phyloP scores from a whole-genome alignment of 352 stramenopile species.

The Globisporangium ultimum region DNA sequence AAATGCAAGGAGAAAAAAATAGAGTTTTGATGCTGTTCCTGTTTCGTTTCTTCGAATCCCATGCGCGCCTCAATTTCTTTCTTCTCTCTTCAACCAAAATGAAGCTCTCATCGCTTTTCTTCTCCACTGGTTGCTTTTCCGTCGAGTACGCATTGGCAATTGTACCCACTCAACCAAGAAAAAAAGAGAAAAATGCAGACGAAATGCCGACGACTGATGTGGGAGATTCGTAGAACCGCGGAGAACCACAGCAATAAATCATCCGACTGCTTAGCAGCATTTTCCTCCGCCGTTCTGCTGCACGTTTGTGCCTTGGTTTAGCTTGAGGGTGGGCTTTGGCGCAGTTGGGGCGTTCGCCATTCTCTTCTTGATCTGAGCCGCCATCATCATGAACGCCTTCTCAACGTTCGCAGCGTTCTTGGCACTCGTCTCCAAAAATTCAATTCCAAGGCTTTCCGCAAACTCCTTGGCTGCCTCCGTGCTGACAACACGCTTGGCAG shows the following conservation, averaged over 20 bases:
- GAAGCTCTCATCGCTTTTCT: not conserved
- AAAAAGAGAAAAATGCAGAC: constrained; percentile 12
- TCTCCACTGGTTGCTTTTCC: constrained; percentile 1
- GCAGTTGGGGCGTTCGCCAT: constrained; percentile 84
- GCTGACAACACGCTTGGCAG: constrained; percentile 92
- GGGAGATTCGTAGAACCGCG: not conserved
- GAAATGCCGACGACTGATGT: constrained; percentile 9
- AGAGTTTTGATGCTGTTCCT: constrained; percentile 6
- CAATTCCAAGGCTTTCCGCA: constrained; percentile 82
- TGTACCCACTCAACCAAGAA: constrained; percentile 12
- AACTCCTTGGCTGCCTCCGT: constrained; percentile 92
- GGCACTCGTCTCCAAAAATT: constrained; percentile 88
- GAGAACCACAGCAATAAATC: constrained; percentile 32
- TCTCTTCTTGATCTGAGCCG: constrained; percentile 90
- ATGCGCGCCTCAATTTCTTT: not conserved
- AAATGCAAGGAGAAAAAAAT: constrained; percentile 8
- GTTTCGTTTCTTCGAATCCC: constrained; percentile 1
- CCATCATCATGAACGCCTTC: constrained; percentile 93
- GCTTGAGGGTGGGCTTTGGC: constrained; percentile 59
- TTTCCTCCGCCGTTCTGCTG: constrained; percentile 63
- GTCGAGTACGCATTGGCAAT: constrained; percentile 10
- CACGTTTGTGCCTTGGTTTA: constrained; percentile 64
- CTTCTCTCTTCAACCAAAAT: constrained; percentile 1
- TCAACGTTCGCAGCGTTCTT: constrained; percentile 90
- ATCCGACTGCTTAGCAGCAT: constrained; percentile 75